A percentile compares a stretch with the other conserved stretches of the same genome.
Evolutionary conservation across 805 yeast species (phyloP).

Genomic region (Lachancea kluyveri): DNA sequence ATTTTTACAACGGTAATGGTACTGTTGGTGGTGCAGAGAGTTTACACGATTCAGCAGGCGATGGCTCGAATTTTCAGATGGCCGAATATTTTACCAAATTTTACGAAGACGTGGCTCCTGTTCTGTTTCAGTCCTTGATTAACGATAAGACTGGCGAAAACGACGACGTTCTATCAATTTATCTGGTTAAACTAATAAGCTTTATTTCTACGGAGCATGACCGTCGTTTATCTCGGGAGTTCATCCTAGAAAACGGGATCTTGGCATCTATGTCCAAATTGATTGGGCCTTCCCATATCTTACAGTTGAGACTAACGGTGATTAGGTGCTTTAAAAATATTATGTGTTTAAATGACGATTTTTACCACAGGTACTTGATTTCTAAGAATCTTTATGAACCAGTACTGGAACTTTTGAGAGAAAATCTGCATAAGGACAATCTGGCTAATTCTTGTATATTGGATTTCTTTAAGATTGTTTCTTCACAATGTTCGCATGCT

Average conservation of each 20-base stretch:
- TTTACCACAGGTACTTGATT: slow-evolving; percentile 51
- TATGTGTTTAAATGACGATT: slow-evolving; percentile 55
- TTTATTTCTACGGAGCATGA: slow-evolving; percentile 67
- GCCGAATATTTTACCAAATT: slow-evolving; percentile 43
- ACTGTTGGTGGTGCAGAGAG: slow-evolving; percentile 16
- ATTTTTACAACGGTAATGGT: slow-evolving; percentile 8
- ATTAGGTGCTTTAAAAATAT: slow-evolving; percentile 62
- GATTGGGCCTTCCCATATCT: slow-evolving; percentile 32
- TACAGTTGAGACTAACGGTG: slow-evolving; percentile 59
- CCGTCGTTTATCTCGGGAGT: slow-evolving; percentile 48
- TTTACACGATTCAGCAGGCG: slow-evolving; percentile 9
- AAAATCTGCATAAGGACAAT: slow-evolving; percentile 47
- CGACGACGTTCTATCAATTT: slow-evolving; percentile 43
- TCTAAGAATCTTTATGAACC: slow-evolving; percentile 45
- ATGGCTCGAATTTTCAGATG: slow-evolving; percentile 17
- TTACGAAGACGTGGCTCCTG: slow-evolving; percentile 56
- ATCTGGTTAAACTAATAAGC: slow-evolving; percentile 63
- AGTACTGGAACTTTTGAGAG: slow-evolving; percentile 44
- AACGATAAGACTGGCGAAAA: slow-evolving; percentile 16
- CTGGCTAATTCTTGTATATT: slow-evolving; percentile 70
- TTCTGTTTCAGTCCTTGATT: slow-evolving; percentile 44
- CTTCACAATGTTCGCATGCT: slow-evolving; percentile 16
- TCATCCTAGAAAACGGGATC: slow-evolving; percentile 54
- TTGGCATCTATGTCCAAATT: slow-evolving; percentile 49
- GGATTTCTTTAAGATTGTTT: slow-evolving; percentile 52